Conservation (phyloP, 192 early-diverging fungal genomes). For the Diversispora epigaea region DNA sequence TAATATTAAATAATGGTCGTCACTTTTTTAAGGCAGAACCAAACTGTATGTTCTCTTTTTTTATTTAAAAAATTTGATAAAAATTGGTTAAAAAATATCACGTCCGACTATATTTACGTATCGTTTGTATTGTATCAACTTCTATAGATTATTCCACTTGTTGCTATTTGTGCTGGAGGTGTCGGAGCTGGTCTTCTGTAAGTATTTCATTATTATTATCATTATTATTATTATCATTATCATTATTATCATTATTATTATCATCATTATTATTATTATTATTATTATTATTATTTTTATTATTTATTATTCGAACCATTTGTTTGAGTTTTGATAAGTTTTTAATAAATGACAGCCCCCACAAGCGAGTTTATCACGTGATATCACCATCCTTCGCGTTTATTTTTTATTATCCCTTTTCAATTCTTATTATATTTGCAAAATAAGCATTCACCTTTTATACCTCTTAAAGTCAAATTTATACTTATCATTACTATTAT, state of each 20-base stretch:
- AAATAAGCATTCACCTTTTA: too few relatives aligned
- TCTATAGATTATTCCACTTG: not conserved
- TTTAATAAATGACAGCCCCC: too few relatives aligned
- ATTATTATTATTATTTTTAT: too few relatives aligned
- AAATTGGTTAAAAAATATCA: not conserved
- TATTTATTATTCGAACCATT: too few relatives aligned
- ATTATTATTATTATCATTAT: not conserved
- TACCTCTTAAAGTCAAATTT: too few relatives aligned
- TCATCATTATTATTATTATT: not conserved
- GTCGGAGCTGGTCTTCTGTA: not conserved
- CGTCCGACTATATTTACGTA: not conserved
- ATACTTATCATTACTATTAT: too few relatives aligned
- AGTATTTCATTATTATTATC: not conserved
- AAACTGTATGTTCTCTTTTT: not conserved
- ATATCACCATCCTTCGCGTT: too few relatives aligned
- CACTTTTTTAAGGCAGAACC: not conserved
- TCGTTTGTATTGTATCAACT: not conserved
- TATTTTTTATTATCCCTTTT: too few relatives aligned
- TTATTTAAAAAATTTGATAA: not conserved
- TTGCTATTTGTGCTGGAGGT: not conserved
- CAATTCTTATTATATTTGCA: too few relatives aligned
- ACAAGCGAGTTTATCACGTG: too few relatives aligned
- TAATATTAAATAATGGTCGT: not conserved
- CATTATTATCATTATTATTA: not conserved
- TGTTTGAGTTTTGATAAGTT: too few relatives aligned